Evolutionary conservation across 257 asterid species (phyloP).

Genomic region (Solanum lignicaule): DNA sequence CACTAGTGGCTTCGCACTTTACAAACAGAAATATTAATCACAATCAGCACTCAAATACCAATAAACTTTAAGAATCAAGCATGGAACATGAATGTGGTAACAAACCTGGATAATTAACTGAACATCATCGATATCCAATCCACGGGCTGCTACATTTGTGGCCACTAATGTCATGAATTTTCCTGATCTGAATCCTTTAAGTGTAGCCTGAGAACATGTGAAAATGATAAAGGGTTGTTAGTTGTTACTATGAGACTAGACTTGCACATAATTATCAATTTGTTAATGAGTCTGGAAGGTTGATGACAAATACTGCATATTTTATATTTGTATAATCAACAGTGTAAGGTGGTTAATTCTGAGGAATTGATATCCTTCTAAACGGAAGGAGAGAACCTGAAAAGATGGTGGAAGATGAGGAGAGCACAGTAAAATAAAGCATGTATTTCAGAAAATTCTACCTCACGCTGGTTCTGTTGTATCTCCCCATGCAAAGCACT

Average conservation of each 20-base stretch:
- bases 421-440: neutral
- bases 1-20: slow-evolving; percentile 96
- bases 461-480: slow-evolving; percentile 96
- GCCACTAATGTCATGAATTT: slow-evolving; percentile 80
- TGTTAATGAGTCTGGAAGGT: neutral
- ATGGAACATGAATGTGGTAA: neutral
- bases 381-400: neutral
- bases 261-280: neutral
- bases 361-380: neutral
- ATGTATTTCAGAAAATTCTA: slow-evolving; percentile 7
- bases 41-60: slow-evolving; percentile 1
- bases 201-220: slow-evolving; percentile 51
- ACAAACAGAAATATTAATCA: slow-evolving; percentile 1
- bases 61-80: neutral
- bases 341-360: neutral
- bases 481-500: slow-evolving; percentile 98
- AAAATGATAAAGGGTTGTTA: neutral
- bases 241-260: neutral
- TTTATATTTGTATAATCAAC: neutral
- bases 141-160: slow-evolving; percentile 97
- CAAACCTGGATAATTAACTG: slow-evolving; percentile 92
- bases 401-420: neutral
- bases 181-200: slow-evolving; percentile 82
- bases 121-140: slow-evolving; percentile 92
- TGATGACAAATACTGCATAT: neutral